phyloP scores from a whole-genome alignment of 257 asterid species.

The Linderniella brevidens region DNA sequence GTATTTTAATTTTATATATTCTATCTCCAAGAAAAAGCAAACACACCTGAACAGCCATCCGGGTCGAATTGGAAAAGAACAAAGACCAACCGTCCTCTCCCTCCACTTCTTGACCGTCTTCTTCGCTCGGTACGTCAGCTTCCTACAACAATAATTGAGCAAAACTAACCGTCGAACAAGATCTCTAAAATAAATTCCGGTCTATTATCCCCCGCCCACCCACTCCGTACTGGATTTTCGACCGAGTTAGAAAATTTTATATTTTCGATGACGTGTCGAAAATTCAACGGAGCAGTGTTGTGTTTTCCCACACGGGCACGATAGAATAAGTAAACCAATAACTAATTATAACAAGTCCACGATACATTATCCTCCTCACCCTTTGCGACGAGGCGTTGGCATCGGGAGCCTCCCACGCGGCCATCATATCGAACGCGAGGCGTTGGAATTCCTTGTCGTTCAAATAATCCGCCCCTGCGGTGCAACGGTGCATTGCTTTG shows the following conservation, averaged over 20 bases:
- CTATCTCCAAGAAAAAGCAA: not conserved
- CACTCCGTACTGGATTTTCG: too few species aligned
- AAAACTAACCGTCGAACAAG: not conserved
- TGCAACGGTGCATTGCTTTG: slow-evolving; percentile 40
- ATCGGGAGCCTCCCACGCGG: slow-evolving; percentile 83
- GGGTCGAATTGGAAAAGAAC: slow-evolving; percentile 63
- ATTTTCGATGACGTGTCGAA: too few species aligned
- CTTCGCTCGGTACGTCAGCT: slow-evolving; percentile 13
- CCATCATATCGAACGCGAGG: slow-evolving; percentile 82
- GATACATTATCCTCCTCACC: slow-evolving; percentile 22
- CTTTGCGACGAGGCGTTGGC: slow-evolving; percentile 21
- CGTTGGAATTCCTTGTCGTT: slow-evolving; percentile 52
- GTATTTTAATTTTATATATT: too few species aligned
- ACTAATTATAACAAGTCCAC: not conserved
- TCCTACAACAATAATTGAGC: slow-evolving; percentile 26
- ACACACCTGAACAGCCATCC: slow-evolving; percentile 82
- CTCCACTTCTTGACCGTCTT: slow-evolving; percentile 41
- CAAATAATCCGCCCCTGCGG: slow-evolving; percentile 39
- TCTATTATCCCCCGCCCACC: too few species aligned
- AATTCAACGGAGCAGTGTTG: too few species aligned
- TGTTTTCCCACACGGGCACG: too few species aligned
- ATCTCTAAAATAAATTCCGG: too few species aligned
- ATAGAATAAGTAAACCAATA: too few species aligned
- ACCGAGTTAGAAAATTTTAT: too few species aligned
- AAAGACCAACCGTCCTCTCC: slow-evolving; percentile 69